Percentiles rank a stretch among this genome's conserved stretches.
These are phyloP conservation scores for Pleurotus platypus DNA, from an alignment of 768 basidiomycete species.

Conservation along the genomic window DNA sequence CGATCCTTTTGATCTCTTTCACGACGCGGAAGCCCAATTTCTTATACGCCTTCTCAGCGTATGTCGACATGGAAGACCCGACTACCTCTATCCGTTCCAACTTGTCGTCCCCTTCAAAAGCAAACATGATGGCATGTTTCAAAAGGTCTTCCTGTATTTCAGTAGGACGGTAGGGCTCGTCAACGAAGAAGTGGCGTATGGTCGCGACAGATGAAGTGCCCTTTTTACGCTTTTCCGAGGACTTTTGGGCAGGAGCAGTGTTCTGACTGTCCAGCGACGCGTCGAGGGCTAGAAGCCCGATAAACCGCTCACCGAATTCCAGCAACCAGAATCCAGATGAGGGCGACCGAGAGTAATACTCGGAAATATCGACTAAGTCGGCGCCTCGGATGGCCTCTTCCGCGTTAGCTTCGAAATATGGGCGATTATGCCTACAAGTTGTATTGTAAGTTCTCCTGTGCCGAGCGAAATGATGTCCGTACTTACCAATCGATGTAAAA, in stretches of 20 bases:
- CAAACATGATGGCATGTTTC: constrained; percentile 49
- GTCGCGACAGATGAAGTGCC: constrained; percentile 49
- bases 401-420: constrained; percentile 55
- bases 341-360: constrained; percentile 57
- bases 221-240: constrained; percentile 17
- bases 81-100: constrained; percentile 43
- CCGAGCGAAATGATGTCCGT: background rate
- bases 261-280: constrained; percentile 39
- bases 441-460: background rate
- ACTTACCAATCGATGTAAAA: constrained; percentile 68
- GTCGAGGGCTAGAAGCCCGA: constrained; percentile 72
- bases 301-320: constrained; percentile 50
- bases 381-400: constrained; percentile 47
- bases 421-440: constrained; percentile 60
- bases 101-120: constrained; percentile 43
- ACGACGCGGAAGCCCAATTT: constrained; percentile 48
- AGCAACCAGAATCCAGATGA: constrained; percentile 72
- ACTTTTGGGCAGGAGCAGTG: constrained; percentile 19
- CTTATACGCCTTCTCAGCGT: constrained; percentile 41
- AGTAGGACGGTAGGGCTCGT: constrained; percentile 55
- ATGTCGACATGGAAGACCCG: constrained; percentile 49
- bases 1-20: constrained; percentile 40
- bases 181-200: constrained; percentile 75
- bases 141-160: constrained; percentile 66
- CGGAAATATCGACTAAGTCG: constrained; percentile 50